Evolutionary conservation across 2,329 filamentous ascomycete species (phyloP), one percentile per base, ranked within the genome.

Genomic region (Cylindrodendrum hubeiense): DNA sequence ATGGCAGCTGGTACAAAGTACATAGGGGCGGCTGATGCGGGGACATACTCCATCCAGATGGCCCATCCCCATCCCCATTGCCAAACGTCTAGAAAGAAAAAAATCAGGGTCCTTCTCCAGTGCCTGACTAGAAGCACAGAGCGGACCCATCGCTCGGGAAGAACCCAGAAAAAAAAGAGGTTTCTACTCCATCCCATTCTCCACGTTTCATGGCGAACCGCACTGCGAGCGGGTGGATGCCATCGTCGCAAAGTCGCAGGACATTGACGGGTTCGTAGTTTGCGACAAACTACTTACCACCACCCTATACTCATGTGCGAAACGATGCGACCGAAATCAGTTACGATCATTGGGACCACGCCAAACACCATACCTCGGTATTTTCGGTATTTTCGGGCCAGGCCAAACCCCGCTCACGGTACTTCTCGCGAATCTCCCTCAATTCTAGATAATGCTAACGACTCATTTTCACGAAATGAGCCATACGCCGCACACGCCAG

Each of bases 1-100:
- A 74, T 74, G 59, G 69, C 66, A 51, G 51, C 59, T 67, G 69
- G 72, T 74, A 73, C 70, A 74, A 71, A 71, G 70, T 72, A 74
- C 72, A 44, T 57, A 51, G 43, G 57, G 49, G 60, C 66, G 68
- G 71, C 52, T 55, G 70, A 72, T 74, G 72, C 71, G 72, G 72
- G 72, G 72, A 66, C 69, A 63, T 61, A 63, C 71, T 74, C 72
- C 71, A 74, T 63, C 33, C 54, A 41, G 26, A 63, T 28, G 60
- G 53, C 43, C 60, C 69, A 73, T 73, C 71, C 71, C 71, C 72
- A 72, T 70, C 74, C 49, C 59, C 69, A 71, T 66, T 47, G 54
- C 55, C 59, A 69, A 39, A 70, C 62, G 72, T 74, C 67, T 74
- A 67, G 71, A 74, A 71, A 44, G 53, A 60, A 60, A 65, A n/a